Base-by-base conservation (phyloP, 1,284 basidiomycete genomes). In the Naganishia sp. region DNA sequence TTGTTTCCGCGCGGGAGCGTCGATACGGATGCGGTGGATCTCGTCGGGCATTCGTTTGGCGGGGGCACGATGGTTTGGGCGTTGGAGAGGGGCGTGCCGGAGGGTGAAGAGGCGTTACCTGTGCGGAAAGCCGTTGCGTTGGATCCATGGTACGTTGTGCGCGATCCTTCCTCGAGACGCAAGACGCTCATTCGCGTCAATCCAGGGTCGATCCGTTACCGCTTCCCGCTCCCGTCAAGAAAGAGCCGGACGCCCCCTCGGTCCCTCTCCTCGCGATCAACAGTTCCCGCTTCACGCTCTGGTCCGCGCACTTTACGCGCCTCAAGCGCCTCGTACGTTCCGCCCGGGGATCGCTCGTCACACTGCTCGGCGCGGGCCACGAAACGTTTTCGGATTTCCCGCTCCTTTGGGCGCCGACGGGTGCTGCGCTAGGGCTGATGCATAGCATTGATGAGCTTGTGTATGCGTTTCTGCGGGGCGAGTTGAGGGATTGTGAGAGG, bases 21-120 rank as follows among this genome's bases (percentile, higher is more conserved):
- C 21, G 47, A 21, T 11, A 23, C 25, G 11, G 47, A 54, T 6
- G 72, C 62, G 21, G 79, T 81, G 35, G 72, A 70, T 76, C 80
- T 90, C 31, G 81, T 84, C 0, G 89, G 88, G 0, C 89, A 91
- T 74, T 89, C 88, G 0, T 91, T 91, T 72, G 90, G 89, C 25
- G 89, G 87, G 21, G 87, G 87, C 52, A 89, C 89, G 5, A 76
- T 86, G 51, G 53, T 66, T 13, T 58, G 47, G 28, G 25, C 57
- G 25, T 57, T 70, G 41, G 47, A 52, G 42, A 61, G 28, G 50
- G 61, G 13, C 46, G 62, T 69, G 42, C 76, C 77, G 4, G 64
- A 75, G 5, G 77, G 75, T 4, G 80, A 83, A 68, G 53, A 72
- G 7, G 73, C 74, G 1, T 81, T 90, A 56, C 85, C 86, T 0